Evolutionary conservation across 176 grass and related monocot genomes (phyloP), one percentile per base, ranked within the genome.

Genomic region (Puccinellia tenuiflora): DNA sequence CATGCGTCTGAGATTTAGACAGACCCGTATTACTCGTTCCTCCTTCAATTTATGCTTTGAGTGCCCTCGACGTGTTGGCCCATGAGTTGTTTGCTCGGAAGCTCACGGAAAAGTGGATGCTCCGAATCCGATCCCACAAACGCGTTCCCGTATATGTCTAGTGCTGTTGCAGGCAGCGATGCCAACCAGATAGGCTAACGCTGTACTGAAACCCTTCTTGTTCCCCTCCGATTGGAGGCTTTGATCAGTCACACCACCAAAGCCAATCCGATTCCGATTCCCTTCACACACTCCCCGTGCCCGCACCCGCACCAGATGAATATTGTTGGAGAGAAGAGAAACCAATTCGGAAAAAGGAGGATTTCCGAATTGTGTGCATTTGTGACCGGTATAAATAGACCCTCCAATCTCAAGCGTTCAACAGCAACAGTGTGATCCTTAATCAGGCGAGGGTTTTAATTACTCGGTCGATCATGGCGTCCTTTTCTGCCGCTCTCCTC

Each of bases 251-350:
- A 40, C 38, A 4, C 22, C 61, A 33, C 30, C 61, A 33, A 85
- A 89, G 82, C 24, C 70, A 85, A 75, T 76, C 29, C 59, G 75
- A 45, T 48, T n/a, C n/a, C n/a, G n/a, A n/a, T n/a, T n/a, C 77
- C 57, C 52, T 77, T 81, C 87, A 62, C 68, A 65, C 86, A 17
- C 80, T 22, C 21, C 66, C n/a, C n/a, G n/a, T n/a, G n/a, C n/a
- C 11, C 66, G 31, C 34, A 6, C 64, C 9, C 10, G 9, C 42
- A 3, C 2, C 42, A 43, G 42, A 43, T 43, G 42, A 43, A 43
- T 43, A 43, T 43, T 43, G 42, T 11, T 43, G 42, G 42, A 11
- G 42, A 43, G 42, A 13, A 11, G 42, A 43, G 42, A 13, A 43
- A 43, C 6, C 10, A 3, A 14, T 5, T 13, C 14, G 0, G 62